A percentile compares a stretch with the other conserved stretches of the same genome.
Evolutionary conservation across 306 rosid genomes (phyloP).

Genomic region (Cyamopsis tetragonoloba): DNA sequence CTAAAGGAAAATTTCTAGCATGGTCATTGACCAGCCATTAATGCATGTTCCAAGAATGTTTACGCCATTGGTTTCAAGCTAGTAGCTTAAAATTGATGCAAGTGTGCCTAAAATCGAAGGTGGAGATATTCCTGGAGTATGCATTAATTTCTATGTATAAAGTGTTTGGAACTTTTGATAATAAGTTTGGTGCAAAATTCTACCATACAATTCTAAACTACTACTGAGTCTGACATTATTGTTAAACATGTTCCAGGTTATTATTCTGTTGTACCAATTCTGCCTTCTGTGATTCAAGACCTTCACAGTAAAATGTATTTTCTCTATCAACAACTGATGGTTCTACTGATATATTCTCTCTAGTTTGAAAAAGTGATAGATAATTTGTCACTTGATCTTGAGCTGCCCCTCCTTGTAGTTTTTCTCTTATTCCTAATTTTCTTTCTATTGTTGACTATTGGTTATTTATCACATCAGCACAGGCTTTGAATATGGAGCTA

Average conservation of each 20-base stretch:
- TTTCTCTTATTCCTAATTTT: constrained; percentile 16
- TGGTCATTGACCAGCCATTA: not conserved
- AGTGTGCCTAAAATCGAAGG: not conserved
- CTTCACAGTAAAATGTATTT: constrained; percentile 23
- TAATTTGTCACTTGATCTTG: not conserved
- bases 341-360: constrained; percentile 17
- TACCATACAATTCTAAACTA: not conserved
- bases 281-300: constrained; percentile 16
- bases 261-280: not conserved
- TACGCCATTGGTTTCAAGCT: not conserved
- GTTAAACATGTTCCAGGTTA: constrained; percentile 22
- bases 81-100: not conserved
- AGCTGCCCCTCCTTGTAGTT: not conserved
- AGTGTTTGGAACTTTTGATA: not conserved
- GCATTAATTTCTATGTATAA: not conserved
- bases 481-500: constrained; percentile 5
- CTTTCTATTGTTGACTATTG: not conserved
- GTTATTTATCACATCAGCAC: too few species aligned
- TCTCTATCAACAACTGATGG: not conserved
- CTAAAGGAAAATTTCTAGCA: not conserved
- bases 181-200: not conserved
- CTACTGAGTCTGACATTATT: constrained; percentile 17
- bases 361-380: not conserved
- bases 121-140: not conserved
- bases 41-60: not conserved